Evolutionary conservation across 192 early-diverging fungal species (phyloP).

Genomic region (Gonapodya sp.): DNA sequence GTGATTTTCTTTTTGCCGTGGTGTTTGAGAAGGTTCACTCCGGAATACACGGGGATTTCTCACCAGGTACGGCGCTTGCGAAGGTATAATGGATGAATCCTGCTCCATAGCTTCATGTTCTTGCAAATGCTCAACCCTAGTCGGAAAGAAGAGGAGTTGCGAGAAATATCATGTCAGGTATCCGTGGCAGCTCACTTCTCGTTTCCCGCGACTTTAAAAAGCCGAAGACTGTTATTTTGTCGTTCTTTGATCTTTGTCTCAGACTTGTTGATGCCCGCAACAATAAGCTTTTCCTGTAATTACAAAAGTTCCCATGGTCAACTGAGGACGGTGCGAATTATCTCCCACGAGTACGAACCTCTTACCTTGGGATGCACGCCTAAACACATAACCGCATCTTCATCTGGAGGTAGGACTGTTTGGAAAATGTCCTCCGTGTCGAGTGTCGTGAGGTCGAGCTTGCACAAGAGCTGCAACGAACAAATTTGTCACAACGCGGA

Average conservation of each 20-base stretch:
- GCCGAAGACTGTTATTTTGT: not conserved
- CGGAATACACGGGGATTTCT: not conserved
- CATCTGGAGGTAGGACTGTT: constrained; percentile 9
- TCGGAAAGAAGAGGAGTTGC: not conserved
- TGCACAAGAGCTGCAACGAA: constrained; percentile 10
- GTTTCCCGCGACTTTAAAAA: constrained; percentile 1
- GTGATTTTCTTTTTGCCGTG: not conserved
- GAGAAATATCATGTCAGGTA: not conserved
- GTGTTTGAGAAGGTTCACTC: not conserved
- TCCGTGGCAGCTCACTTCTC: not conserved
- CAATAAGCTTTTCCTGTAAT: constrained; percentile 1
- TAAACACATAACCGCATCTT: constrained; percentile 15
- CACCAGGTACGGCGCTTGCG: not conserved
- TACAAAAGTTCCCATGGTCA: not conserved
- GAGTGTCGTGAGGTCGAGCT: constrained; percentile 11
- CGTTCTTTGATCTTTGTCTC: not conserved
- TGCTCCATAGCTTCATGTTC: not conserved
- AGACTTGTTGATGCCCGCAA: not conserved
- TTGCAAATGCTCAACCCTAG: not conserved
- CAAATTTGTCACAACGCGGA: too few relatives aligned
- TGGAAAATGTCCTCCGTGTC: constrained; percentile 11
- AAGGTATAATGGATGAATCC: not conserved
- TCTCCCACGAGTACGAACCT: not conserved
- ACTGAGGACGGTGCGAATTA: not conserved
- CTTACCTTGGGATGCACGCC: constrained; percentile 13